Evolutionary conservation across 2,329 filamentous ascomycete species (phyloP).

Genomic region (Trichoderma harzianum): DNA sequence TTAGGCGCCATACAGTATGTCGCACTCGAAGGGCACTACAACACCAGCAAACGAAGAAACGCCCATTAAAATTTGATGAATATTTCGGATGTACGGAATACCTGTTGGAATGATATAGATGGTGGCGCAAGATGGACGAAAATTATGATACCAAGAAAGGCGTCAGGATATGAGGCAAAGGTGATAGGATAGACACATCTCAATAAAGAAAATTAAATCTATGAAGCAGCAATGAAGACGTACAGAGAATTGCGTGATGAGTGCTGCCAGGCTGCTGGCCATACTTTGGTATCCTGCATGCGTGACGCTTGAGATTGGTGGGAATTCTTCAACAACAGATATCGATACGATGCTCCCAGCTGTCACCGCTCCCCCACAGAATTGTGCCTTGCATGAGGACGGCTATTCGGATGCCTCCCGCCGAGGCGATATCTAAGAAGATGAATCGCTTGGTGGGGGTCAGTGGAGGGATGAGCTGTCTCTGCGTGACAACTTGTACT

Average conservation of each 20-base stretch:
- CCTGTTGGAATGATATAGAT: neutral
- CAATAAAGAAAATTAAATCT: neutral
- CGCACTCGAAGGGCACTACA: conserved; percentile 57
- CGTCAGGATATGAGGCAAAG: conserved; percentile 9
- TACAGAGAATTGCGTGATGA: neutral
- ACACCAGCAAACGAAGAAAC: conserved; percentile 51
- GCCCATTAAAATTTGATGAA: conserved; percentile 25
- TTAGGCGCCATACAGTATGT: conserved; percentile 71
- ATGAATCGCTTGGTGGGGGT: conserved; percentile 10
- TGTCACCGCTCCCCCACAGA: conserved; percentile 5
- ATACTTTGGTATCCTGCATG: neutral
- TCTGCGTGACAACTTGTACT: neutral
- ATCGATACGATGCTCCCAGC: neutral
- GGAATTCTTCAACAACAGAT: neutral
- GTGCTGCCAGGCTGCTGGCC: neutral
- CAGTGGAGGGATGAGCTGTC: conserved; percentile 1
- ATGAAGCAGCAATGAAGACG: neutral
- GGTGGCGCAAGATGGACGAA: neutral
- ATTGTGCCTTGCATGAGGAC: conserved; percentile 13
- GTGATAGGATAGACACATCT: neutral
- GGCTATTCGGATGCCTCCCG: conserved; percentile 1
- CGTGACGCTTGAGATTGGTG: neutral
- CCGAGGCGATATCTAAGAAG: neutral
- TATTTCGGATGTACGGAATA: neutral
- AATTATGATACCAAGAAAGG: conserved; percentile 13